Conservation (phyloP, 1,284 basidiomycete species). For the Ganoderma multipileum region DNA sequence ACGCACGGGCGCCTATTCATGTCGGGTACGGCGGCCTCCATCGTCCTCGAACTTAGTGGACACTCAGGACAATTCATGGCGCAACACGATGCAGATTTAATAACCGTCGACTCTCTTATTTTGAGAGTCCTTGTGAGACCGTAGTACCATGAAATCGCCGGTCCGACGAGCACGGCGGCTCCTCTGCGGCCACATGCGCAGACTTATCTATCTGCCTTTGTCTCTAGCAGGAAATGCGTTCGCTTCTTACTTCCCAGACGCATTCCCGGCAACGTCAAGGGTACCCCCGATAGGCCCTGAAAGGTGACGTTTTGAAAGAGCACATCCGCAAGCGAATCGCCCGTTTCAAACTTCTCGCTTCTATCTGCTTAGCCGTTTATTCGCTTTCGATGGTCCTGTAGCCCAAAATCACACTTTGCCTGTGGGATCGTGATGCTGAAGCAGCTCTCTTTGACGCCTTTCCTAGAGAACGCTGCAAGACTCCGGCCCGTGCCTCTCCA, state of each 20-base stretch:
- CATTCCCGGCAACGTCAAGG: constrained; percentile 11
- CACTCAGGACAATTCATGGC: background rate
- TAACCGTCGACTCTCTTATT: background rate
- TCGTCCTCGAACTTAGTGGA: background rate
- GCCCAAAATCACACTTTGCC: background rate
- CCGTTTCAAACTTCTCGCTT: background rate
- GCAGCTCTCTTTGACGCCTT: background rate
- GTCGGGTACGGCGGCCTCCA: background rate
- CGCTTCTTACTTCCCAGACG: background rate
- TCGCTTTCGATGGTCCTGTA: background rate
- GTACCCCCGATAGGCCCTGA: background rate
- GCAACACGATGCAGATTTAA: background rate
- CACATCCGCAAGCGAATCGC: background rate
- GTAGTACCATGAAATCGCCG: background rate
- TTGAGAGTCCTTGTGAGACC: constrained; percentile 5
- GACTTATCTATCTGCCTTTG: background rate
- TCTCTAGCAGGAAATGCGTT: background rate
- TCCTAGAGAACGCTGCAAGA: constrained; percentile 41
- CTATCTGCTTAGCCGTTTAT: background rate
- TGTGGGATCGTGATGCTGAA: constrained; percentile 9
- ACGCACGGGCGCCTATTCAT: background rate
- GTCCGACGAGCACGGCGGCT: background rate
- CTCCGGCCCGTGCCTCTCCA: constrained; percentile 35
- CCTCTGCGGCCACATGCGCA: constrained; percentile 5
- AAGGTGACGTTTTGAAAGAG: background rate